Conservation (phyloP, 78 protist species). For the Guillardia theta region DNA sequence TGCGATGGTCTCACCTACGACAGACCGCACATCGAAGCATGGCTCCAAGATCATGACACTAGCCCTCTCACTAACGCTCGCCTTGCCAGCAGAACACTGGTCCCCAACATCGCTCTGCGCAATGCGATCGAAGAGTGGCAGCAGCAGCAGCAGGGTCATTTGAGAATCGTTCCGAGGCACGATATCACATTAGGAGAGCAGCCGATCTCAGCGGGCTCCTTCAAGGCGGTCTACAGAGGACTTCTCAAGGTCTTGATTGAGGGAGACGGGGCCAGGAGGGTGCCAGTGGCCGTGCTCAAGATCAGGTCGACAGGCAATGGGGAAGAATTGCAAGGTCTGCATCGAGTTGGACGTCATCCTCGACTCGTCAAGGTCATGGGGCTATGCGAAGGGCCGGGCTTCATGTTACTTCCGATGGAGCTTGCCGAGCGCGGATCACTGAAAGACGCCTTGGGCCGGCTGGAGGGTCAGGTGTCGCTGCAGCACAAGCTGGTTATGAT, state of each 20-base stretch:
- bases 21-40: not conserved
- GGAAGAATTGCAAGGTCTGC: not conserved
- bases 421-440: not conserved
- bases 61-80: constrained; percentile 42
- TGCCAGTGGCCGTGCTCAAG: not conserved
- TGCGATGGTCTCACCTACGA: constrained; percentile 58
- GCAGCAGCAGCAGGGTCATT: not conserved
- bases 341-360: not conserved
- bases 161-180: not conserved
- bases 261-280: not conserved
- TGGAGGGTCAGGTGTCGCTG: not conserved
- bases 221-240: not conserved
- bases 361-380: not conserved
- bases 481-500: not conserved
- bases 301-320: not conserved
- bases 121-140: constrained; percentile 30
- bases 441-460: not conserved
- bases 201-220: not conserved
- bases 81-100: not conserved
- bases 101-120: constrained; percentile 20
- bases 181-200: not conserved
- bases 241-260: not conserved
- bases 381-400: not conserved
- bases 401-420: not conserved
- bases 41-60: constrained; percentile 33